Conservation (phyloP, 352 stramenopile genomes). For the Globisporangium mamillatum region DNA sequence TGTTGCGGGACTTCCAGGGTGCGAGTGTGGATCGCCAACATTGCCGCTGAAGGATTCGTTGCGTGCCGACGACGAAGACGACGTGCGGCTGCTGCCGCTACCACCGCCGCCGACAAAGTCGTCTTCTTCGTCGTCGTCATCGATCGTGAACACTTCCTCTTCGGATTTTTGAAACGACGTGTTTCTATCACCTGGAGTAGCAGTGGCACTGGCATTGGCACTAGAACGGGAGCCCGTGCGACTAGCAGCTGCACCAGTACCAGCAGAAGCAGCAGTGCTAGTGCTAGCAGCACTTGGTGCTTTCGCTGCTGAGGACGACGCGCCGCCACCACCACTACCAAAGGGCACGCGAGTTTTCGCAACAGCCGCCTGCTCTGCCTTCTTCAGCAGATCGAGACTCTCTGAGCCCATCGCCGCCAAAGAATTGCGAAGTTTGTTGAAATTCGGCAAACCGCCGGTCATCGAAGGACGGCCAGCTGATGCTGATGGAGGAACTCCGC, state of each 20-base stretch:
- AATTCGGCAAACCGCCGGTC: constrained; percentile 29
- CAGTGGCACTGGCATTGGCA: neutral
- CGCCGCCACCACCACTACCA: constrained; percentile 21
- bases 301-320: constrained; percentile 12
- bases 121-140: constrained; percentile 73
- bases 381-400: constrained; percentile 75
- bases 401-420: constrained; percentile 61
- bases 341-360: constrained; percentile 48
- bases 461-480: constrained; percentile 8
- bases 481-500: constrained; percentile 1
- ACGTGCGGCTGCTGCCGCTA: constrained; percentile 32
- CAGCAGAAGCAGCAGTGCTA: neutral
- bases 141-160: constrained; percentile 84
- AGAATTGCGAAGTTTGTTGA: constrained; percentile 62
- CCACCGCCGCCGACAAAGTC: constrained; percentile 34
- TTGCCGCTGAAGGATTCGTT: constrained; percentile 45
- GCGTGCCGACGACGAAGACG: constrained; percentile 37
- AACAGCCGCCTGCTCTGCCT: constrained; percentile 56
- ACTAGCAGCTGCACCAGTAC: neutral
- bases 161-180: constrained; percentile 52
- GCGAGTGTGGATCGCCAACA: constrained; percentile 2
- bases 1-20: constrained; percentile 13
- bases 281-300: constrained; percentile 1
- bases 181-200: constrained; percentile 18
- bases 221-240: neutral